Conservation (phyloP, 805 yeast genomes). For the Yamadazyma endophytica region DNA sequence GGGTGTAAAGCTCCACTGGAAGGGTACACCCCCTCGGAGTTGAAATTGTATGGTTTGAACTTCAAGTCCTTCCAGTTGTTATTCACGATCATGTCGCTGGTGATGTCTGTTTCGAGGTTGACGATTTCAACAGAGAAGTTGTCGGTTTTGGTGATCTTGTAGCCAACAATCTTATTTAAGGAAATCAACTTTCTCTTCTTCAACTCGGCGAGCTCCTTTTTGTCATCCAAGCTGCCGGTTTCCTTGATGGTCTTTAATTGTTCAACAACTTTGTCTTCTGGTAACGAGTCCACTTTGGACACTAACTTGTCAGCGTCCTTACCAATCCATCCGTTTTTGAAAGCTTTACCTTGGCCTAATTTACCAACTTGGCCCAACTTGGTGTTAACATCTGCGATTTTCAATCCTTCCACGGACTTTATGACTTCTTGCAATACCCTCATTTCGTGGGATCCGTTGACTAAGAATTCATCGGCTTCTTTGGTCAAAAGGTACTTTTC, state of each 20-base stretch:
- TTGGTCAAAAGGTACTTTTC: slow-evolving; percentile 71
- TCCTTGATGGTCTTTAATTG: slow-evolving; percentile 54
- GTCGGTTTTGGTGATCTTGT: slow-evolving; percentile 71
- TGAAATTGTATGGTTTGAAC: slow-evolving; percentile 94
- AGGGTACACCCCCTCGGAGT: slow-evolving; percentile 88
- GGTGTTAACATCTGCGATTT: slow-evolving; percentile 67
- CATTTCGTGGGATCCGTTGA: slow-evolving; percentile 86
- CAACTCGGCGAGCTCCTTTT: slow-evolving; percentile 73
- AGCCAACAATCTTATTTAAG: slow-evolving; percentile 71
- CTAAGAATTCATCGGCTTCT: slow-evolving; percentile 79
- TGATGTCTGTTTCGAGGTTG: slow-evolving; percentile 86
- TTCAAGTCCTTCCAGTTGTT: slow-evolving; percentile 79
- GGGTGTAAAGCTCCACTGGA: slow-evolving; percentile 95
- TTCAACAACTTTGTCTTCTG: slow-evolving; percentile 63
- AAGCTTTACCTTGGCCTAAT: slow-evolving; percentile 95
- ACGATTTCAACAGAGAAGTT: slow-evolving; percentile 79
- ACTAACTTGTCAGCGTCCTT: slow-evolving; percentile 82
- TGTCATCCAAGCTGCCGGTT: slow-evolving; percentile 54
- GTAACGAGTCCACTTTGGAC: slow-evolving; percentile 51
- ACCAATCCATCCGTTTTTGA: slow-evolving; percentile 93
- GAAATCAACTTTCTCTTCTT: slow-evolving; percentile 87
- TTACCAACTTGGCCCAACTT: slow-evolving; percentile 81
- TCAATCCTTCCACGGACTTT: slow-evolving; percentile 71
- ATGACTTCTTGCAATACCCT: slow-evolving; percentile 73
- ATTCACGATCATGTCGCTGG: slow-evolving; percentile 83